Conservation (phyloP, 331 rosid genomes). For the Stylosanthes scabra region DNA sequence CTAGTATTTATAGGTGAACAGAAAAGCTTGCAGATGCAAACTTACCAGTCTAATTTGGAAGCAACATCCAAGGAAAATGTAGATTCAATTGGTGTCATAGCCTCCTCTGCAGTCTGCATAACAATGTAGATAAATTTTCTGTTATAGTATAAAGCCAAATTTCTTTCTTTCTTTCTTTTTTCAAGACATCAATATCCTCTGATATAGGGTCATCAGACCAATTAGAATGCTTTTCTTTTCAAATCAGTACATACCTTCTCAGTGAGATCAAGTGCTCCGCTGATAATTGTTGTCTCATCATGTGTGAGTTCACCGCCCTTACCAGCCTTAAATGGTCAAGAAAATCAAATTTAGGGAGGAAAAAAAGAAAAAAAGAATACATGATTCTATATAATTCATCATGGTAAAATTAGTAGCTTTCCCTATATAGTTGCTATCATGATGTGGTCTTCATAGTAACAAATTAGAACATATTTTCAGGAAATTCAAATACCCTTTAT, state of each 20-base stretch:
- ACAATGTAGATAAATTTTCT: slow-evolving; percentile 24
- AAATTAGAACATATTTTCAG: slow-evolving; percentile 8
- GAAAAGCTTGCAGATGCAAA: slow-evolving; percentile 30
- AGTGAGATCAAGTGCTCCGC: slow-evolving; percentile 94
- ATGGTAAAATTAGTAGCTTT: slow-evolving; percentile 24
- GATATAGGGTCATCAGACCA: no score
- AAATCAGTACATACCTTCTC: slow-evolving; percentile 65
- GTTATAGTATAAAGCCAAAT: slow-evolving; percentile 33
- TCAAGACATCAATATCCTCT: slow-evolving; percentile 1
- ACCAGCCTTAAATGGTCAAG: slow-evolving; percentile 70
- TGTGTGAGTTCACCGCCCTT: slow-evolving; percentile 98
- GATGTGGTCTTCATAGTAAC: not conserved
- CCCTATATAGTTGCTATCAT: slow-evolving; percentile 19
- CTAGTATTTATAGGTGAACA: slow-evolving; percentile 15
- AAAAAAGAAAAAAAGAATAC: slow-evolving; percentile 21
- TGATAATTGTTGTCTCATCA: slow-evolving; percentile 92
- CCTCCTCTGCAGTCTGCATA: slow-evolving; percentile 95
- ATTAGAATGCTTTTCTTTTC: slow-evolving; percentile 16
- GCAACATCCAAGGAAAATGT: slow-evolving; percentile 92
- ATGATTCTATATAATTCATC: slow-evolving; percentile 16
- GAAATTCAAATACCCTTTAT: slow-evolving; percentile 11
- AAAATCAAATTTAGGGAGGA: slow-evolving; percentile 23
- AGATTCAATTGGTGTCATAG: slow-evolving; percentile 98
- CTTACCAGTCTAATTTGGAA: slow-evolving; percentile 96
- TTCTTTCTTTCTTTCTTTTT: not conserved